Evolutionary conservation across 2,329 filamentous ascomycete species (phyloP).

Genomic region (Curvularia sp.): DNA sequence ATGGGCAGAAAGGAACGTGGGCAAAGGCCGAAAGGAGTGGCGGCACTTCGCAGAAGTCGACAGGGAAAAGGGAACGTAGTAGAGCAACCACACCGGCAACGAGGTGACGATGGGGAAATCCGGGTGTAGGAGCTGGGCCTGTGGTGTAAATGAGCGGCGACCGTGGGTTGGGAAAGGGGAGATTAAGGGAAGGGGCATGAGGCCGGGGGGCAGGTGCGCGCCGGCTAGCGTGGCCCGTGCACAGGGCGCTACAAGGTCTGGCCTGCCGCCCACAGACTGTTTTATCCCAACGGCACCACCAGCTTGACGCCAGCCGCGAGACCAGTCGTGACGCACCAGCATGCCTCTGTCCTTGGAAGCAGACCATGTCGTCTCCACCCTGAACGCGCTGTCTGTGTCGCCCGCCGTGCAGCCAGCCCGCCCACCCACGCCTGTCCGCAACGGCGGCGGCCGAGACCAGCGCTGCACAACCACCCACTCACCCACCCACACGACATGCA

Average conservation of each 20-base stretch:
- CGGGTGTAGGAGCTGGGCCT: slow-evolving; percentile 41
- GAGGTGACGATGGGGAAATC: slow-evolving; percentile 46
- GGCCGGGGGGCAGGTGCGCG: slow-evolving; percentile 39
- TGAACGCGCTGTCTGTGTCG: slow-evolving; percentile 1
- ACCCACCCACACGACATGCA: slow-evolving; percentile 6
- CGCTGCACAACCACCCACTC: no score
- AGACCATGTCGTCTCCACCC: slow-evolving; percentile 23
- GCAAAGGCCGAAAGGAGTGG: slow-evolving; percentile 54
- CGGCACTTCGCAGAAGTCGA: slow-evolving; percentile 51
- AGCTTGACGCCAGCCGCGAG: slow-evolving; percentile 32
- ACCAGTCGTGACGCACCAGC: slow-evolving; percentile 27
- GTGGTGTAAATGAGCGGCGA: slow-evolving; percentile 47
- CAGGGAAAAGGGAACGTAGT: slow-evolving; percentile 48
- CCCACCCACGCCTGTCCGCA: not conserved
- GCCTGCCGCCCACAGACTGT: slow-evolving; percentile 12
- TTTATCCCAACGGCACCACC: slow-evolving; percentile 22
- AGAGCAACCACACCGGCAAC: slow-evolving; percentile 47
- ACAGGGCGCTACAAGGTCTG: slow-evolving; percentile 12
- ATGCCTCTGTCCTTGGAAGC: slow-evolving; percentile 18
- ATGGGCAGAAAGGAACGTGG: slow-evolving; percentile 47
- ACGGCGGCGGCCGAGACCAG: slow-evolving; percentile 22
- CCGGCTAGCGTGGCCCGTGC: slow-evolving; percentile 19
- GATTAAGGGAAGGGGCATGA: slow-evolving; percentile 44
- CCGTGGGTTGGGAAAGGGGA: slow-evolving; percentile 42
- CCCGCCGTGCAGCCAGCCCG: no score